These are phyloP conservation scores for Dactylellina drechsleri DNA, from an alignment of 2,329 filamentous ascomycete genomes.

Conservation along the genomic window DNA sequence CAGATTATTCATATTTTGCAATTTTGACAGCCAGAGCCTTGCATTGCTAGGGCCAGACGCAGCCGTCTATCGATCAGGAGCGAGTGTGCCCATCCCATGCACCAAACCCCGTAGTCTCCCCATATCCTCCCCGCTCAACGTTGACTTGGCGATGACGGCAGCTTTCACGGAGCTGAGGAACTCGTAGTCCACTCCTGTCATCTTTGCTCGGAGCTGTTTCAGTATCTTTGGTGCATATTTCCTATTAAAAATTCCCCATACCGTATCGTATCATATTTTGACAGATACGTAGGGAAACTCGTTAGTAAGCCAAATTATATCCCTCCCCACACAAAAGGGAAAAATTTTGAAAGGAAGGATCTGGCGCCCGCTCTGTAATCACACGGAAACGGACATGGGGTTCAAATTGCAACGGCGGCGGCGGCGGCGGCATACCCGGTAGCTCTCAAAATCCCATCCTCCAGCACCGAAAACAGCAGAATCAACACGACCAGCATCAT, in stretches of 20 bases:
- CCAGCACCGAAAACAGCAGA: constrained; percentile 56
- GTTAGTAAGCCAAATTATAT: constrained; percentile 19
- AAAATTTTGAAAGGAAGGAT: neutral
- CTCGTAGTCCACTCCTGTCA: constrained; percentile 54
- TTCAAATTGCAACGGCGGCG: too few relatives aligned
- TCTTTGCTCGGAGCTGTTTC: constrained; percentile 53
- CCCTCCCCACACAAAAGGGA: neutral
- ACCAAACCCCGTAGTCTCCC: constrained; percentile 47
- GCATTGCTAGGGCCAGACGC: neutral
- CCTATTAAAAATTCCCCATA: constrained; percentile 26
- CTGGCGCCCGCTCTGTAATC: constrained; percentile 7
- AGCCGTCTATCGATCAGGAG: too few relatives aligned
- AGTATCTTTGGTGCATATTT: constrained; percentile 59
- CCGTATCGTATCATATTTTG: neutral
- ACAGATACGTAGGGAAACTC: neutral
- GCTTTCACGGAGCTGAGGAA: constrained; percentile 55
- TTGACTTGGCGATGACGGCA: constrained; percentile 55
- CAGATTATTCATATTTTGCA: neutral
- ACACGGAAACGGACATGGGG: neutral
- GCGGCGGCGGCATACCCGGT: constrained; percentile 55
- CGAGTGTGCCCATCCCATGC: too few relatives aligned
- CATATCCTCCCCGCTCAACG: constrained; percentile 53
- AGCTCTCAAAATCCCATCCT: constrained; percentile 56
- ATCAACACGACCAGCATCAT: constrained; percentile 57
- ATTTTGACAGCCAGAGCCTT: neutral